These are phyloP conservation scores for Dioscorea zingiberensis DNA, from an alignment of 106 monocot genomes.

Conservation along the genomic window DNA sequence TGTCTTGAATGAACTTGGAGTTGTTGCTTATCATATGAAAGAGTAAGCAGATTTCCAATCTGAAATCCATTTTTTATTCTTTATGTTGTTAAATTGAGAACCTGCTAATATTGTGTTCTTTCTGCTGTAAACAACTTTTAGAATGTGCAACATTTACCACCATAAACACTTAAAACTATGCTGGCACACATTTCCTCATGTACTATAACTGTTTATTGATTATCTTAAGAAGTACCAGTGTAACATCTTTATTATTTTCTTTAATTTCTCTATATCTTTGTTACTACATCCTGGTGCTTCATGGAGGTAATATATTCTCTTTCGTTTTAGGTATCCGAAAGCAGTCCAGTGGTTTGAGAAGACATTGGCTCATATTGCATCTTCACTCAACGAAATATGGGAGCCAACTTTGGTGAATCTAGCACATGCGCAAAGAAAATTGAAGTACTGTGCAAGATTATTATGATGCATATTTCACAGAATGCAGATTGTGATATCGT, in stretches of 20 bases:
- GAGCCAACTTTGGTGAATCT: slow-evolving; percentile 96
- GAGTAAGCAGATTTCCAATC: slow-evolving; percentile 56
- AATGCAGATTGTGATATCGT: background rate
- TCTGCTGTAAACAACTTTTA: no score
- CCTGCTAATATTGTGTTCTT: no score
- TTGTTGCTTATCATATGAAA: slow-evolving; percentile 94
- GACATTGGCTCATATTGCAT: slow-evolving; percentile 53
- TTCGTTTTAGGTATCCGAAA: slow-evolving; percentile 69
- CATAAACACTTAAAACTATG: no score
- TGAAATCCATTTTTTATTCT: no score
- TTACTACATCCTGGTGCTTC: no score
- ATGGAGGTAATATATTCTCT: background rate
- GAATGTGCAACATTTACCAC: no score
- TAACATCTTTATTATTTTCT: no score
- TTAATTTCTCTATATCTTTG: no score
- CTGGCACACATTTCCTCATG: no score
- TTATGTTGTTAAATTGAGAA: no score
- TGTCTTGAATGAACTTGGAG: slow-evolving; percentile 97
- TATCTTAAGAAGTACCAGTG: no score
- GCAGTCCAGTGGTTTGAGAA: slow-evolving; percentile 85
- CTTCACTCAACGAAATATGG: slow-evolving; percentile 86
- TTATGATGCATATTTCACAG: background rate
- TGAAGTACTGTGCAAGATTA: slow-evolving; percentile 52
- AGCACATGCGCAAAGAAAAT: slow-evolving; percentile 78
- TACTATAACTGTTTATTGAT: no score